A percentile compares a stretch with the other conserved stretches of the same genome.
Conservation (phyloP, 2,329 filamentous ascomycete species). For the Penicillium sclerotiorum region DNA sequence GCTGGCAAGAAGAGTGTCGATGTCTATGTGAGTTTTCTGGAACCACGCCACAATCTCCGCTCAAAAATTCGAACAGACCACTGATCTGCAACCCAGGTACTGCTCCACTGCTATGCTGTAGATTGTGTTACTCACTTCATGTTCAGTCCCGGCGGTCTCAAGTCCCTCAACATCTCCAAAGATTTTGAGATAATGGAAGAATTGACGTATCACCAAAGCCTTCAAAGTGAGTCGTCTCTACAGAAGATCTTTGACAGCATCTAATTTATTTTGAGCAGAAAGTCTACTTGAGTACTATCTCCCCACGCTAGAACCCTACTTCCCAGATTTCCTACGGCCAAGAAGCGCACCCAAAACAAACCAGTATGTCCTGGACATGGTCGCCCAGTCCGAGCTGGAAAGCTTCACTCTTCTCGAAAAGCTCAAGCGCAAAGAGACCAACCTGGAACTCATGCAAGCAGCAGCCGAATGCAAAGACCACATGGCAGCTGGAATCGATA, state of each 20-base stretch:
- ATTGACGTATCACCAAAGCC: slow-evolving; percentile 67
- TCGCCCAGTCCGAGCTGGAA: slow-evolving; percentile 49
- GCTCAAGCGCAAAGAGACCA: slow-evolving; percentile 55
- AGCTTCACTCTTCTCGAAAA: slow-evolving; percentile 62
- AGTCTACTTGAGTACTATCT: slow-evolving; percentile 62
- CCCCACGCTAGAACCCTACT: slow-evolving; percentile 52
- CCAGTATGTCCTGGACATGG: slow-evolving; percentile 59
- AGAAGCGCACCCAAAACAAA: slow-evolving; percentile 63
- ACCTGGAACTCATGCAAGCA: slow-evolving; percentile 57
- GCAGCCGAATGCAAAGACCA: slow-evolving; percentile 72
- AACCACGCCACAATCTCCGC: neutral
- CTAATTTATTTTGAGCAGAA: slow-evolving; percentile 45
- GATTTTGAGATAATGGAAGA: slow-evolving; percentile 70
- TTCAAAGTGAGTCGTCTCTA: slow-evolving; percentile 58
- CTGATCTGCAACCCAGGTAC: slow-evolving; percentile 26
- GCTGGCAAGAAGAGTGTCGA: slow-evolving; percentile 54
- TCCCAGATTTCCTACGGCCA: slow-evolving; percentile 56
- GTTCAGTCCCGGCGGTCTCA: slow-evolving; percentile 67
- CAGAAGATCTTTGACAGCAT: neutral
- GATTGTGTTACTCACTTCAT: slow-evolving; percentile 70
- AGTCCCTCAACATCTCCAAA: slow-evolving; percentile 58
- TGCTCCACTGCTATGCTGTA: slow-evolving; percentile 68
- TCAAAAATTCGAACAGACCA: neutral
- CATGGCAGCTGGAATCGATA: slow-evolving; percentile 72
- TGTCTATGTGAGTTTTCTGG: slow-evolving; percentile 56